These are phyloP conservation scores for Psilocybe subaeruginosa DNA, from an alignment of 768 basidiomycete species.

Conservation along the genomic window DNA sequence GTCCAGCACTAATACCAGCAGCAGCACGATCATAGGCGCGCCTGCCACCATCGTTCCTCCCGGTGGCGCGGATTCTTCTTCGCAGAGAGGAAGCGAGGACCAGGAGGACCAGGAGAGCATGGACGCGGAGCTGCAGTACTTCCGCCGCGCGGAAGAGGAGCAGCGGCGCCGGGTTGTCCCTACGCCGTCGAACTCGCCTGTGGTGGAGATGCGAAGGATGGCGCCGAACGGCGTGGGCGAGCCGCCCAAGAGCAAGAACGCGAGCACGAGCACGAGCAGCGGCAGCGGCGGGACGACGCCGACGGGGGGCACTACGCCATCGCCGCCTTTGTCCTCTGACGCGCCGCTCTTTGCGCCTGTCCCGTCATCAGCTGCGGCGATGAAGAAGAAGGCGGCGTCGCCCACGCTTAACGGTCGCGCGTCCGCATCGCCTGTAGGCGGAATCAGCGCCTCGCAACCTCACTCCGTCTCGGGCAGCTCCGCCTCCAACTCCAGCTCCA, in stretches of 20 bases:
- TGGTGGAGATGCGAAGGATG: slow-evolving; percentile 27
- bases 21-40: slow-evolving; percentile 24
- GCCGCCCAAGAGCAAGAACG: background rate
- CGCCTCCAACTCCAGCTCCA: background rate
- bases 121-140: slow-evolving; percentile 27
- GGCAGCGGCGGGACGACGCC: slow-evolving; percentile 14
- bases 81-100: too few species aligned
- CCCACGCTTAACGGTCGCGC: background rate
- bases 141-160: slow-evolving; percentile 30
- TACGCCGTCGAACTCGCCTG: slow-evolving; percentile 68
- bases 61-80: background rate
- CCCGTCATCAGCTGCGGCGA: background rate
- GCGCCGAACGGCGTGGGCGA: slow-evolving; percentile 23
- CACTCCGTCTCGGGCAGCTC: background rate
- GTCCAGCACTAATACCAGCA: slow-evolving; percentile 25
- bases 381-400: background rate
- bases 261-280: slow-evolving; percentile 1
- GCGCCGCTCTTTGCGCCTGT: background rate
- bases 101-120: slow-evolving; percentile 6
- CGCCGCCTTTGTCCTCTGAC: slow-evolving; percentile 5
- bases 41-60: slow-evolving; percentile 2
- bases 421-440: slow-evolving; percentile 2
- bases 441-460: slow-evolving; percentile 14
- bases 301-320: slow-evolving; percentile 4
- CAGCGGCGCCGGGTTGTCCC: slow-evolving; percentile 38